phyloP scores from a whole-genome alignment of 306 rosid species.

The Vicia sativa region DNA sequence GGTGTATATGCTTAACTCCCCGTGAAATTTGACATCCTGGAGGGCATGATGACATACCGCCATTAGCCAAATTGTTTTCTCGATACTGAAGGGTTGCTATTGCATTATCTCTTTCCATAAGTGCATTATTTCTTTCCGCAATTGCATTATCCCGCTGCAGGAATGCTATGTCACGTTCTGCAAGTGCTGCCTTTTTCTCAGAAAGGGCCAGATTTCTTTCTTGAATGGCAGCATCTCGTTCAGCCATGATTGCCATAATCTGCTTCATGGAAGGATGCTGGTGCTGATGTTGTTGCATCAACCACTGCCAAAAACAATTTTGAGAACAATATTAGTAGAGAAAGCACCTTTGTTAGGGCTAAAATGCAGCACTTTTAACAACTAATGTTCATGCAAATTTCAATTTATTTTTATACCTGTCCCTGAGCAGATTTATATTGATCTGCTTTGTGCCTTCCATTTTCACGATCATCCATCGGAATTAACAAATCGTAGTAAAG shows the following conservation, averaged over 20 bases:
- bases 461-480: constrained; percentile 93
- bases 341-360: not conserved
- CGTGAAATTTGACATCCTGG: constrained; percentile 99
- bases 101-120: constrained; percentile 84
- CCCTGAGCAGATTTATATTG: constrained; percentile 89
- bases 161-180: constrained; percentile 90
- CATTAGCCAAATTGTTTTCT: constrained; percentile 62
- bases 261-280: constrained; percentile 97
- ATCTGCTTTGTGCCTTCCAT: constrained; percentile 90
- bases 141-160: constrained; percentile 90
- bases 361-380: not conserved
- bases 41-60: constrained; percentile 73
- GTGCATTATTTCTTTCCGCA: constrained; percentile 80
- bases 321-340: constrained; percentile 14
- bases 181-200: constrained; percentile 87
- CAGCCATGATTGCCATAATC: constrained; percentile 89
- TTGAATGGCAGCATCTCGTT: constrained; percentile 90
- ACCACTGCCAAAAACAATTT: constrained; percentile 71
- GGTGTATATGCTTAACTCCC: constrained; percentile 94
- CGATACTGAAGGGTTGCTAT: constrained; percentile 87
- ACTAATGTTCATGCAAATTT: not conserved
- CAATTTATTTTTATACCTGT: constrained; percentile 60
- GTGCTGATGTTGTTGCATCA: constrained; percentile 98
- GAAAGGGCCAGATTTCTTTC: constrained; percentile 90
- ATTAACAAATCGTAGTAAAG: constrained; percentile 39